A percentile compares a stretch with the other conserved stretches of the same genome.
Conservation (phyloP, 2,329 filamentous ascomycete species). For the Alternaria gansuensis region DNA sequence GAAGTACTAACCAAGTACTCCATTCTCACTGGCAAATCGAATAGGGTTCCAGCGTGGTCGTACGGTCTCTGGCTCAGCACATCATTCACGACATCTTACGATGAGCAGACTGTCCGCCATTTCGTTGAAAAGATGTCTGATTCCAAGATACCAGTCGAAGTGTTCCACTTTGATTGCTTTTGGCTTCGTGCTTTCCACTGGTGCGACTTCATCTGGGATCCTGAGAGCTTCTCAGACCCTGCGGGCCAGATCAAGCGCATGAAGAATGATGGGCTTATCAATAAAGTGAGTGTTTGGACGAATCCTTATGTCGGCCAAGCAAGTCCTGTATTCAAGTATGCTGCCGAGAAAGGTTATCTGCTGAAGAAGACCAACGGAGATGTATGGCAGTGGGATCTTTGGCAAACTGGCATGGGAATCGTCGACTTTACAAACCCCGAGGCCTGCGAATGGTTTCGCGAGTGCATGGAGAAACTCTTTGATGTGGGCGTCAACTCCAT, state of each 20-base stretch:
- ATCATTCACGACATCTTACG: constrained; percentile 77
- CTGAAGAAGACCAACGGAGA: constrained; percentile 74
- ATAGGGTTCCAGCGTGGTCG: constrained; percentile 74
- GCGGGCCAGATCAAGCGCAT: constrained; percentile 69
- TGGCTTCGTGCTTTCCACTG: constrained; percentile 79
- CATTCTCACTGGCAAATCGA: constrained; percentile 71
- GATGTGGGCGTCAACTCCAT: constrained; percentile 75
- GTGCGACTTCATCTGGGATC: constrained; percentile 78
- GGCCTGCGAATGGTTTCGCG: constrained; percentile 70
- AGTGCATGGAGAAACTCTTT: constrained; percentile 70
- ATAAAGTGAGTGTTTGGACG: constrained; percentile 77
- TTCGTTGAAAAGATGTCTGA: constrained; percentile 75
- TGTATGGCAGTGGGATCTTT: constrained; percentile 79
- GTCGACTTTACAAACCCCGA: constrained; percentile 78
- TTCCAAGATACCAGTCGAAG: constrained; percentile 71
- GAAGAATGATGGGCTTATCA: constrained; percentile 67
- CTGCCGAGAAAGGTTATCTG: constrained; percentile 72
- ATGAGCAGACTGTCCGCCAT: constrained; percentile 71
- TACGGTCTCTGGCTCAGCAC: constrained; percentile 81
- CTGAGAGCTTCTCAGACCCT: constrained; percentile 73
- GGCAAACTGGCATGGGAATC: constrained; percentile 79
- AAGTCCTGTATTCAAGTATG: constrained; percentile 70
- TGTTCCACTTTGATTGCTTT: constrained; percentile 81
- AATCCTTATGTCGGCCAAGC: constrained; percentile 78
- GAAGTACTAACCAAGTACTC: constrained; percentile 75